Evolutionary conservation across 1,284 basidiomycete genomes (phyloP), one percentile per base, ranked within the genome.

Genomic region (Athelia sp.): DNA sequence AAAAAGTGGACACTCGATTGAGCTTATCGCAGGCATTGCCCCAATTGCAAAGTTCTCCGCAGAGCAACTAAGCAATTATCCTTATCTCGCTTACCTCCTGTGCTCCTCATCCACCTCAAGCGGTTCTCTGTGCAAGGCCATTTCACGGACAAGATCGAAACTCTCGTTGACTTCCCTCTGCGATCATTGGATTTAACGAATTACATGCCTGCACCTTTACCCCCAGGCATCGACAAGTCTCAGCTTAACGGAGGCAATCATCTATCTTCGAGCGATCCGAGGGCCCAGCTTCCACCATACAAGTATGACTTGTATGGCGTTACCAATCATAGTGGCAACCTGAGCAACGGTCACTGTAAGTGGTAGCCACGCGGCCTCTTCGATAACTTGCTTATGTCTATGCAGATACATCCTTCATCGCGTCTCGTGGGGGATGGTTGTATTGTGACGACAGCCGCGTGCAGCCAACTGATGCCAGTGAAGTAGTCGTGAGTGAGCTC

Each of bases 111-210:
- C 58, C 95, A 98, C 62, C 78, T 99, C 38, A 99, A 99, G 64
- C 84, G 97, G 29, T 99, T 99, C 71, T 90, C 90, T 44, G 88
- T 88, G 55, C 89, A 91, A 56, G 94, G 94, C 0, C 86, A 87
- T 2, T 97, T 96, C 67, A 95, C 93, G 44, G 94, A 98, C 72
- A 98, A 98, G 72, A 82, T 93, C 50, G 92, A 95, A 66, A 93
- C 91, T 6, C 79, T 84, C 49, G 87, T 95, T 48, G 89, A 94
- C 53, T 99, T 93, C 68, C 96, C 96, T 8, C 73, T 90, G 51
- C 84, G 82, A 51, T 70, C 71, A 26, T 74, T 99, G 32, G 96
- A 99, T 62, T 70, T 99, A 43, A 96, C 93, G 21, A 83, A 87
- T 60, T 96, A 93, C 65, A 87, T 99, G 78, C 96, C 96, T 1